A percentile compares a stretch with the other conserved stretches of the same genome.
Evolutionary conservation across 2,329 filamentous ascomycete species (phyloP).

Genomic region (Leptodontidium sp.): DNA sequence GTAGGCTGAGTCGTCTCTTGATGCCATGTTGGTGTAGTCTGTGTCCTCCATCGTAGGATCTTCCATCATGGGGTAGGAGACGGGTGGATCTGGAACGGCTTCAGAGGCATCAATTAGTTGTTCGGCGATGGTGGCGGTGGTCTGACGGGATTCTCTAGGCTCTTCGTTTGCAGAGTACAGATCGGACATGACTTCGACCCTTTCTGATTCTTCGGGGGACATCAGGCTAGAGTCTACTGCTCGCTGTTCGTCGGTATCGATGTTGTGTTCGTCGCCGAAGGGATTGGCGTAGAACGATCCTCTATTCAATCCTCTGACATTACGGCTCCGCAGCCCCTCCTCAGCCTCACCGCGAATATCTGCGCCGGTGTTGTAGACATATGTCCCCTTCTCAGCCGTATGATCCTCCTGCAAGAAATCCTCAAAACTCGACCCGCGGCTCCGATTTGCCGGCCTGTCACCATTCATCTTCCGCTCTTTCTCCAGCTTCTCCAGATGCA

Average conservation of each 20-base stretch:
- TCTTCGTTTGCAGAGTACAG: slow-evolving; percentile 43
- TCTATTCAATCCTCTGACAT: slow-evolving; percentile 54
- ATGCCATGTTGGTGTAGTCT: slow-evolving; percentile 61
- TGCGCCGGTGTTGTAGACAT: slow-evolving; percentile 65
- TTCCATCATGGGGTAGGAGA: slow-evolving; percentile 41
- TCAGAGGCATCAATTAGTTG: slow-evolving; percentile 45
- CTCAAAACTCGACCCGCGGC: slow-evolving; percentile 56
- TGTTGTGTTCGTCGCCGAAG: slow-evolving; percentile 54
- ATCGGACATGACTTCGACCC: slow-evolving; percentile 66
- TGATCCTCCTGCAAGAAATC: slow-evolving; percentile 64
- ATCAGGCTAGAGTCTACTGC: slow-evolving; percentile 53
- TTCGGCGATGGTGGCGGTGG: slow-evolving; percentile 39
- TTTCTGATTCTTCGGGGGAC: slow-evolving; percentile 49
- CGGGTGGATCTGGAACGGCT: slow-evolving; percentile 38
- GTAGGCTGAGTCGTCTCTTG: slow-evolving; percentile 58
- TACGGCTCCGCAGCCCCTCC: slow-evolving; percentile 58
- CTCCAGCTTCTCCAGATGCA: slow-evolving; percentile 59
- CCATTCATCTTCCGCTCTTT: slow-evolving; percentile 43
- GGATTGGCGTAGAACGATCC: slow-evolving; percentile 63
- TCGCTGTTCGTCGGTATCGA: slow-evolving; percentile 53
- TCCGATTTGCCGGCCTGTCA: slow-evolving; percentile 43
- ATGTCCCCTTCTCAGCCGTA: slow-evolving; percentile 61
- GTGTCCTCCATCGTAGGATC: slow-evolving; percentile 42
- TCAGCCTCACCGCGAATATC: slow-evolving; percentile 51
- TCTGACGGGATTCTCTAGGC: slow-evolving; percentile 32